Percentiles rank a stretch among this genome's conserved stretches.
Conservation (phyloP, 352 stramenopile genomes). For the Ophiocytium majus region DNA sequence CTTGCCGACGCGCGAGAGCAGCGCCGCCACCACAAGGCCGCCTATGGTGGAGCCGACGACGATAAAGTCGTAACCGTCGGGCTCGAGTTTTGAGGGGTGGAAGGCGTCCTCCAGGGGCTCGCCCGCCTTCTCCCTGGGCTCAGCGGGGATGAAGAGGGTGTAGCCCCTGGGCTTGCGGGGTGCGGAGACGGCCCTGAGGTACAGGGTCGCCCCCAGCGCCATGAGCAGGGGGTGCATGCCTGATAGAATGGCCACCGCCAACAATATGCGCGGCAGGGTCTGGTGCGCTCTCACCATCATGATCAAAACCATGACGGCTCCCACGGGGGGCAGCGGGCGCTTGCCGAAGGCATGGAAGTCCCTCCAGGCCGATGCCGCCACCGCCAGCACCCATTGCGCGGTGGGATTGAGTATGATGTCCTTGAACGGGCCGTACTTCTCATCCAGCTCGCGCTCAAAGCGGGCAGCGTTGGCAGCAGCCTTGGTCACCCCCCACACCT, state of each 20-base stretch:
- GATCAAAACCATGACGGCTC: background rate
- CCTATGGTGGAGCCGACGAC: constrained; percentile 39
- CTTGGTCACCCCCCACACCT: constrained; percentile 33
- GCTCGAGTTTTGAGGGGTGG: constrained; percentile 12
- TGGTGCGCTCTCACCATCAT: constrained; percentile 8
- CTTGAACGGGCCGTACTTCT: constrained; percentile 52
- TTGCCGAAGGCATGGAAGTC: constrained; percentile 51
- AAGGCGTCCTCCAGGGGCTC: background rate
- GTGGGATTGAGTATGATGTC: constrained; percentile 52
- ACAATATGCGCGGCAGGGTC: constrained; percentile 15
- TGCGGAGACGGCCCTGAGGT: background rate
- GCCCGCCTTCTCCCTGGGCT: background rate
- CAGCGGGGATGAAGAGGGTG: background rate
- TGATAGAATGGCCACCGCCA: constrained; percentile 40
- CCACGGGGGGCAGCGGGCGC: constrained; percentile 21
- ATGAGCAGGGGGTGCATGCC: constrained; percentile 45
- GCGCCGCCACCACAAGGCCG: constrained; percentile 28
- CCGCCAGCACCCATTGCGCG: constrained; percentile 45
- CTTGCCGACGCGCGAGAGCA: constrained; percentile 34
- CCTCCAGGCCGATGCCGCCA: constrained; percentile 33
- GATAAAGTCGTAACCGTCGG: constrained; percentile 36
- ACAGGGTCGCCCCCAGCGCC: background rate
- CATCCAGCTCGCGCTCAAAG: constrained; percentile 51
- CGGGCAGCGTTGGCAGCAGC: constrained; percentile 42
- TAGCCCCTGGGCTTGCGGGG: constrained; percentile 27